Evolutionary conservation across 345 rosid species (phyloP).

Genomic region (Streptanthus diversifolius): DNA sequence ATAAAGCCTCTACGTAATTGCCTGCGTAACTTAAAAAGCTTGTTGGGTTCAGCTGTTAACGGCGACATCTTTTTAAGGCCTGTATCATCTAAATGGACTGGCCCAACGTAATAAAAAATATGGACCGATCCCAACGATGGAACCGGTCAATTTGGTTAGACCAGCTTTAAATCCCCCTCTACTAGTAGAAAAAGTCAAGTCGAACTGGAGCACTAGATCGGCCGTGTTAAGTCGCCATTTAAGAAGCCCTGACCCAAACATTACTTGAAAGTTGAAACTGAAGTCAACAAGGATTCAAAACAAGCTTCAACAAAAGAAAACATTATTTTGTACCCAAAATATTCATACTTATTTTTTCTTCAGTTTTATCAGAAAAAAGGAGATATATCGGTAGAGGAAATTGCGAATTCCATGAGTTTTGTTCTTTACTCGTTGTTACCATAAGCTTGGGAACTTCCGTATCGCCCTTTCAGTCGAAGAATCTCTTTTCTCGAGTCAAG

Average conservation of each 20-base stretch:
- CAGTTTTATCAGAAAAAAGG: neutral
- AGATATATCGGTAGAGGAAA: neutral
- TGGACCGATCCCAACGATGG: neutral
- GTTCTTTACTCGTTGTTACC: neutral
- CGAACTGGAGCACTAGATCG: neutral
- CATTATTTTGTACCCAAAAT: neutral
- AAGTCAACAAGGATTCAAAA: neutral
- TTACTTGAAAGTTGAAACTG: neutral
- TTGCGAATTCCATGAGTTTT: constrained; percentile 5
- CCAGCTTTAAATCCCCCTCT: neutral
- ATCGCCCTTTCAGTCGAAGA: constrained; percentile 35
- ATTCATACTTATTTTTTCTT: neutral
- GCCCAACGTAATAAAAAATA: neutral
- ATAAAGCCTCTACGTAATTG: constrained; percentile 2
- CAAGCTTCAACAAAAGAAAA: constrained; percentile 9
- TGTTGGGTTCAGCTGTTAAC: neutral
- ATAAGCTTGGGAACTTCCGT: constrained; percentile 11
- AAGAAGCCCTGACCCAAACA: neutral
- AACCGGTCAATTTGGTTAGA: neutral
- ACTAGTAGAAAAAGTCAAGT: neutral
- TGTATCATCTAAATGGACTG: neutral
- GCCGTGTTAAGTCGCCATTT: neutral
- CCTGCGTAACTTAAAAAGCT: neutral
- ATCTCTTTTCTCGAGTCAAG: constrained; percentile 41
- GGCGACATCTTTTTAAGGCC: neutral